Evolutionary conservation across 768 basidiomycete genomes (phyloP), one percentile per base, ranked within the genome.

Genomic region (Suillus americanus): DNA sequence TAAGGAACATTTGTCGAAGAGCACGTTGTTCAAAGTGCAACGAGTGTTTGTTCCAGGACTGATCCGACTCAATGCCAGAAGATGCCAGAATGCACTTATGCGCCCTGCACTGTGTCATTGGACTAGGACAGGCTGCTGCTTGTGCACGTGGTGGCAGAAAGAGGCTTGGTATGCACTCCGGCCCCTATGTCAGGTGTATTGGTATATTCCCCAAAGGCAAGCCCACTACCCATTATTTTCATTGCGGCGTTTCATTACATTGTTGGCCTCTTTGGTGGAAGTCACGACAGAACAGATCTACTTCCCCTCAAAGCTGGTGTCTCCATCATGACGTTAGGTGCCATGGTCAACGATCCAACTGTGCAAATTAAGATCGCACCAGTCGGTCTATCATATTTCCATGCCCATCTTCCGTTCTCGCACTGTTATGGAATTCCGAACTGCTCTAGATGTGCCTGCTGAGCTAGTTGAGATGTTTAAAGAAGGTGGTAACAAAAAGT

Each of bases 121-220:
- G n/a, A n/a, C n/a, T n/a, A n/a, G n/a, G n/a, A n/a, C n/a, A n/a
- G n/a, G n/a, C n/a, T n/a, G n/a, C n/a, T n/a, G n/a, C n/a, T n/a
- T n/a, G n/a, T 33, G 33, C 33, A 33, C 33, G 33, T 33, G 33
- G 33, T 33, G 33, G 33, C 33, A 33, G 33, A 33, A 33, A 33
- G 33, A 33, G 30, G 30, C 30, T 30, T 30, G 30, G 30, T 30
- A 30, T 30, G 30, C 30, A 30, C 30, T n/a, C n/a, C n/a, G n/a
- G n/a, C n/a, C n/a, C n/a, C n/a, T n/a, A n/a, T n/a, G n/a, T n/a
- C n/a, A n/a, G 94, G 16, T 89, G 89, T 68, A 96, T 99, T 66
- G 96, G 97, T 53, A 98, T 99, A 67, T 99, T 99, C 73, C 97
- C 97, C 45, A 97, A 99, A 89, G 97, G 96, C 94, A 68, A 64